Evolutionary conservation across 371 early-diverging fungal species (phyloP).

Genomic region (Haplosporangium sp.): DNA sequence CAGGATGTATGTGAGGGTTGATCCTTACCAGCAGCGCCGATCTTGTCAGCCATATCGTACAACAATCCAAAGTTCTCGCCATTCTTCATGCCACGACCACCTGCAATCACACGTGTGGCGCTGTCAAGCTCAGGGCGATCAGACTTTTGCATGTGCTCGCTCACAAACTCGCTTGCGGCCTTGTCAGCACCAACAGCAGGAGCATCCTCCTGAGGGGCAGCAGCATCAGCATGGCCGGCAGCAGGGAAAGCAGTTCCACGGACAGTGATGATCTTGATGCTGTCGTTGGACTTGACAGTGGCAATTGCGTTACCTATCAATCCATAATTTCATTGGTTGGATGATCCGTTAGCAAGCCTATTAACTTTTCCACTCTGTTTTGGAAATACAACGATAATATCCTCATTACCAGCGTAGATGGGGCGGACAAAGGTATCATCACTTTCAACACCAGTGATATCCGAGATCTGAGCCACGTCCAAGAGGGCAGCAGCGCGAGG

Average conservation of each 20-base stretch:
- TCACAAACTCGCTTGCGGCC: conserved; percentile 80
- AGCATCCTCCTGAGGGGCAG: conserved; percentile 70
- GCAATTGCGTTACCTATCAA: conserved; percentile 93
- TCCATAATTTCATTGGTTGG: too few relatives aligned
- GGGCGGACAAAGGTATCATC: conserved; percentile 94
- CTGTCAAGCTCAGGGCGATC: conserved; percentile 94
- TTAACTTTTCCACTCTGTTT: too few relatives aligned
- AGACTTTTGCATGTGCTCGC: conserved; percentile 92
- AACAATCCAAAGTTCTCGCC: conserved; percentile 95
- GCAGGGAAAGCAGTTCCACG: conserved; percentile 93
- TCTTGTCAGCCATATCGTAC: conserved; percentile 93
- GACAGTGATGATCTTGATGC: conserved; percentile 90
- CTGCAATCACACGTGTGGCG: conserved; percentile 92
- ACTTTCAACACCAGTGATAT: conserved; percentile 82
- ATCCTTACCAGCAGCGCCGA: conserved; percentile 89
- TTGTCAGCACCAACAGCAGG: conserved; percentile 67
- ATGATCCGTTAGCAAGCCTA: too few relatives aligned
- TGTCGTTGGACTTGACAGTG: conserved; percentile 90
- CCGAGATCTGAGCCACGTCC: conserved; percentile 92
- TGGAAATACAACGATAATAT: too few relatives aligned
- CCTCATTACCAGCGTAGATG: conserved; percentile 80
- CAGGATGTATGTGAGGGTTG: background rate
- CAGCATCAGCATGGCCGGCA: conserved; percentile 63
- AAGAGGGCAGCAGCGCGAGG: conserved; percentile 94
- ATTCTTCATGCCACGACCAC: conserved; percentile 97